A percentile compares a stretch with the other conserved stretches of the same genome.
Conservation (phyloP, 2,329 filamentous ascomycete species). For the Exophiala lecanii-corni region DNA sequence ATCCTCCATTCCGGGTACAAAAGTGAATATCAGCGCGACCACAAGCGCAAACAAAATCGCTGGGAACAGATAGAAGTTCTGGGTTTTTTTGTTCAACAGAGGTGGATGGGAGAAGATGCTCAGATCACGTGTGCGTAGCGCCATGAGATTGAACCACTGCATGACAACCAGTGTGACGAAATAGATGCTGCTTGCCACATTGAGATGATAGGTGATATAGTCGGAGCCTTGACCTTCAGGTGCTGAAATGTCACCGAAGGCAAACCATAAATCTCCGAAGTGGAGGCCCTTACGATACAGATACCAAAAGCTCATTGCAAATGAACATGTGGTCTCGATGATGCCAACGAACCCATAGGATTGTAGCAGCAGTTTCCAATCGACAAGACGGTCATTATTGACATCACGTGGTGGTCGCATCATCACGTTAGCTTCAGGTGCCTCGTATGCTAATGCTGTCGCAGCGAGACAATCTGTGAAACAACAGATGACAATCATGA, state of each 20-base stretch:
- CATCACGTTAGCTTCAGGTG: constrained; percentile 71
- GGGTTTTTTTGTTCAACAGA: constrained; percentile 57
- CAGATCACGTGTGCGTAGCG: constrained; percentile 60
- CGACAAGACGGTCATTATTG: constrained; percentile 66
- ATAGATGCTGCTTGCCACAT: constrained; percentile 67
- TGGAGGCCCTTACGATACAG: constrained; percentile 57
- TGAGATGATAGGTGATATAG: constrained; percentile 53
- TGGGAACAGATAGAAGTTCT: constrained; percentile 66
- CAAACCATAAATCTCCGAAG: constrained; percentile 64
- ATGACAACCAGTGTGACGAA: constrained; percentile 78
- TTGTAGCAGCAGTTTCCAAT: constrained; percentile 68
- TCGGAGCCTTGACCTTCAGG: constrained; percentile 40
- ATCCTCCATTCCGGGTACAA: constrained; percentile 61
- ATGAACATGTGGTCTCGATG: constrained; percentile 55
- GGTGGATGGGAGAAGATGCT: constrained; percentile 70
- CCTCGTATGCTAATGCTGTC: constrained; percentile 69
- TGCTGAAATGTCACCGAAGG: constrained; percentile 51
- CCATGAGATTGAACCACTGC: constrained; percentile 69
- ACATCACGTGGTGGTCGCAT: constrained; percentile 63
- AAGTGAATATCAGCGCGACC: constrained; percentile 64
- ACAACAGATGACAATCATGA: constrained; percentile 57
- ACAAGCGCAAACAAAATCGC: constrained; percentile 64
- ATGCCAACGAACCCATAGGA: constrained; percentile 68
- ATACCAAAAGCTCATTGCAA: constrained; percentile 65
- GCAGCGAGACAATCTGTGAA: constrained; percentile 74